Base-by-base conservation (phyloP, 371 early-diverging fungal species). In the Mortierella sp. region DNA sequence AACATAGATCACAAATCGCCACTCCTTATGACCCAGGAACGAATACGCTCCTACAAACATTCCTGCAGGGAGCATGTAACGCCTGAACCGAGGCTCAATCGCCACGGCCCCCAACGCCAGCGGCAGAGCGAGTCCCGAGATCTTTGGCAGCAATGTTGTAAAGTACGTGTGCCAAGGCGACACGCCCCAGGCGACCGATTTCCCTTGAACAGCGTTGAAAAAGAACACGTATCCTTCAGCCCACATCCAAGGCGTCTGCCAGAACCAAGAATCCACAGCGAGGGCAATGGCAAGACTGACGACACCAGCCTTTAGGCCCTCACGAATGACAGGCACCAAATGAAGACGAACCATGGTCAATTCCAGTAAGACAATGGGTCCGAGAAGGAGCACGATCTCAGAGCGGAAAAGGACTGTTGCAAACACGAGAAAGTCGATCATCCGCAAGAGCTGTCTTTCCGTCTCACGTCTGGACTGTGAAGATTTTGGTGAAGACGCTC, bases 1-100 rank as follows among this genome's bases (percentile, higher is more conserved):
- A 4, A 90, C 86, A 28, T 96, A 95, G 7, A 98, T 70, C 7
- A 98, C 86, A 72, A 99, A 99, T 16, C 99, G 85, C 96, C 96
- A 96, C 73, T 99, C 99, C 81, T 99, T 99, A 81, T 99, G 99
- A 4, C 89, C 89, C 23, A 96, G 80, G 24, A 83, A 78, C 13
- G 95, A 94, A 63, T 95, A 94, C 0, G 88, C 19, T 13, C 61
- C 54, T 7, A 93, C 81, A 68, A 89, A 94, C 16, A 82, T 67
- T 7, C 87, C 26, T 5, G 82, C 73, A 0, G 94, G 91, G 7
- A 78, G 46, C 21, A 91, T 68, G 26, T 91, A 76, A 12, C 87
- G 83, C 26, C 89, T 79, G 18, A 84, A 78, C 16, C 84, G 82
- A 3, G 19, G 61, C 63, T 87, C 81, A 0, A 61, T 54, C 72